Evolutionary conservation across 345 rosid genomes (phyloP).

Genomic region (Theobroma cacao): DNA sequence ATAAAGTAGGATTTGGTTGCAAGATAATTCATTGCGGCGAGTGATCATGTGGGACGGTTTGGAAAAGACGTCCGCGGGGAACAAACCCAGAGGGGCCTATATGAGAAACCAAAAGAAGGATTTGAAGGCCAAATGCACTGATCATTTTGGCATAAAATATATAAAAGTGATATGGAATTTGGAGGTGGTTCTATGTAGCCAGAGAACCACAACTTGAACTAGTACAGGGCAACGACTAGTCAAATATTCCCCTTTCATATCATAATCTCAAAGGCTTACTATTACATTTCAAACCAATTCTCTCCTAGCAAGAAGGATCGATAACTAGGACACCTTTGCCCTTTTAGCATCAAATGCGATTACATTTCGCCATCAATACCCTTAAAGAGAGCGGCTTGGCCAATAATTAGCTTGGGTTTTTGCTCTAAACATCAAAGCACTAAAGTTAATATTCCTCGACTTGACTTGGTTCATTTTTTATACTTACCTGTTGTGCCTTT

Average conservation of each 20-base stretch:
- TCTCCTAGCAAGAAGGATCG: neutral
- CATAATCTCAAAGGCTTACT: neutral
- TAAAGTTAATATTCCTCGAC: no score
- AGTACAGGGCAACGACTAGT: neutral
- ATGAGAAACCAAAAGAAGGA: neutral
- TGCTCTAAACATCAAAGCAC: neutral
- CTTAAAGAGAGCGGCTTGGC: neutral
- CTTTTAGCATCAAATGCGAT: slow-evolving; percentile 1
- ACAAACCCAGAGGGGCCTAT: neutral
- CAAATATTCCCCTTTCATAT: slow-evolving; percentile 7
- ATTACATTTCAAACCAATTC: neutral
- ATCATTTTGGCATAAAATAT: slow-evolving; percentile 5
- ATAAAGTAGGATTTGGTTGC: no score
- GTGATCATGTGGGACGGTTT: no score
- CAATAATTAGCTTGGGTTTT: no score
- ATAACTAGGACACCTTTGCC: neutral
- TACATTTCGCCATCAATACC: neutral
- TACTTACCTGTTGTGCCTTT: no score
- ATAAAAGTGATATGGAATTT: neutral
- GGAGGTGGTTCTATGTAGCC: neutral
- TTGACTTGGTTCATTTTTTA: no score
- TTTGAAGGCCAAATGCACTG: neutral
- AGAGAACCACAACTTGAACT: neutral
- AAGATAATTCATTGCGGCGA: no score
- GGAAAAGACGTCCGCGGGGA: no score